phyloP scores from a whole-genome alignment of 176 grass and related monocot genomes.

The Chrysopogon serrulatus region DNA sequence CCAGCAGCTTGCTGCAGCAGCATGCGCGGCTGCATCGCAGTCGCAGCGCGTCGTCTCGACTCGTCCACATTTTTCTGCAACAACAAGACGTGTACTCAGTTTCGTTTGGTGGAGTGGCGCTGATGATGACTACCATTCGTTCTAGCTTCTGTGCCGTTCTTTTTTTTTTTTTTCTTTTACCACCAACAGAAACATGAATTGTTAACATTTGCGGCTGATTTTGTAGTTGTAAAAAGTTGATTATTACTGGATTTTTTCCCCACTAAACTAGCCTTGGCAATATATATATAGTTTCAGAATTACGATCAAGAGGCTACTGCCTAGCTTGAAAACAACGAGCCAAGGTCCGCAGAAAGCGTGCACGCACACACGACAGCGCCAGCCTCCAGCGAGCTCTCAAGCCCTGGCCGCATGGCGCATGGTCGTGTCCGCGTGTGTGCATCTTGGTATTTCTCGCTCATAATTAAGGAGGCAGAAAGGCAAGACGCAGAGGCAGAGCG shows the following conservation, averaged over 20 bases:
- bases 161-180: not conserved
- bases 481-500: not conserved
- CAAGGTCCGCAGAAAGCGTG: not conserved
- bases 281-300: no score
- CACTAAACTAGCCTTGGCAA: no score
- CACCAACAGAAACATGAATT: not conserved
- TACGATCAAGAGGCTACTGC: no score
- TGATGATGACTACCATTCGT: not conserved
- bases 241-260: no score
- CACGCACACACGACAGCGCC: not conserved
- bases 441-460: slow-evolving; percentile 6
- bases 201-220: not conserved
- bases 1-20: no score
- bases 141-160: not conserved
- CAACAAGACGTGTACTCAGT: not conserved
- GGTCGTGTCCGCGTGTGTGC: not conserved
- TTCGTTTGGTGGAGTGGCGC: not conserved
- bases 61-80: not conserved
- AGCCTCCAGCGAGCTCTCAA: not conserved
- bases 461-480: slow-evolving; percentile 29
- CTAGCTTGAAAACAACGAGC: not conserved
- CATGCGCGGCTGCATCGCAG: not conserved
- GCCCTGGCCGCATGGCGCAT: not conserved
- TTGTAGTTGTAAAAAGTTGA: not conserved
- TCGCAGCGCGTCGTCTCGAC: not conserved